Evolutionary conservation across 768 basidiomycete genomes (phyloP).

Genomic region (Paxillus ammoniavirescens): DNA sequence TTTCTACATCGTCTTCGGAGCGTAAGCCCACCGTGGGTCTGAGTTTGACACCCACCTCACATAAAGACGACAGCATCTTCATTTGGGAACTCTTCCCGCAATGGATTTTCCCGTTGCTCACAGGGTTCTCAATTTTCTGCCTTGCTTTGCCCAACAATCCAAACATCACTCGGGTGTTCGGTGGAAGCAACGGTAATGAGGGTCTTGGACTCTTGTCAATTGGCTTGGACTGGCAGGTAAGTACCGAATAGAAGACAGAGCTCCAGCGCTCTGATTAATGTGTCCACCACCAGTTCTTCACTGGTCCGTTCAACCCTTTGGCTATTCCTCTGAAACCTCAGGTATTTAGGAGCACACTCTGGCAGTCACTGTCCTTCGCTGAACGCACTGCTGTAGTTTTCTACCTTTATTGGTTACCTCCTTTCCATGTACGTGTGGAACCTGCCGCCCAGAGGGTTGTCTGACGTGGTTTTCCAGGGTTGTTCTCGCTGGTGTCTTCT

Average conservation of each 20-base stretch:
- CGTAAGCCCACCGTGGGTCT: constrained; percentile 32
- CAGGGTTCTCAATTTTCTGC: constrained; percentile 62
- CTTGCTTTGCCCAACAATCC: constrained; percentile 50
- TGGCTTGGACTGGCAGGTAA: constrained; percentile 59
- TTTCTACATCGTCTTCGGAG: constrained; percentile 23
- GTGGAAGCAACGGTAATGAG: constrained; percentile 62
- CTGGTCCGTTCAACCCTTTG: constrained; percentile 41
- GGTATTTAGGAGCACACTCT: constrained; percentile 15
- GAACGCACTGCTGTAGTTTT: constrained; percentile 28
- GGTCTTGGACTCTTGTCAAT: constrained; percentile 59
- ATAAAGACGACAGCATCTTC: constrained; percentile 30
- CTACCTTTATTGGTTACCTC: constrained; percentile 46
- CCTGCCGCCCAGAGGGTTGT: neutral
- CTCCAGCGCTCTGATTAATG: constrained; percentile 25
- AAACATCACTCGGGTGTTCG: constrained; percentile 55
- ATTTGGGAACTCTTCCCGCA: constrained; percentile 26
- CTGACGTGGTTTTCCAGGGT: constrained; percentile 16
- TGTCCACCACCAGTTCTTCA: constrained; percentile 17
- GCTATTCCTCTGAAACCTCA: constrained; percentile 55
- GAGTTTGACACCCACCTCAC: neutral
- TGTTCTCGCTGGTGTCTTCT: constrained; percentile 37
- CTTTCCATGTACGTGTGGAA: constrained; percentile 45
- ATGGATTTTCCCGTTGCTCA: constrained; percentile 55
- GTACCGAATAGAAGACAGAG: constrained; percentile 44
- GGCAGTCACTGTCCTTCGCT: neutral